Evolutionary conservation across 2,329 filamentous ascomycete genomes (phyloP).

Genomic region (Fusarium torreyae): DNA sequence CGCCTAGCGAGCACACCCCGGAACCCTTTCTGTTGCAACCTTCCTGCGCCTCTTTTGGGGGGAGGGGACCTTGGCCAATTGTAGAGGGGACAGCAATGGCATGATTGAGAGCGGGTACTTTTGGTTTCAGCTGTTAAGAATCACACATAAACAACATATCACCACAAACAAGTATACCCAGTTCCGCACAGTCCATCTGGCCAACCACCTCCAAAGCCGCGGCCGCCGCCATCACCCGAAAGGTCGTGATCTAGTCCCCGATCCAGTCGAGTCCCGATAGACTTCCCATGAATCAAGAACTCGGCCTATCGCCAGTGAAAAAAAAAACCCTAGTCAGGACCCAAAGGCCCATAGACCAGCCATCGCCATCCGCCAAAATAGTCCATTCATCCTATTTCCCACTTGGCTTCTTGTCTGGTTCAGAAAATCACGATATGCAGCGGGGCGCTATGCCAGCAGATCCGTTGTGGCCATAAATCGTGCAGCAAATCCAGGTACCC

Average conservation of each 20-base stretch:
- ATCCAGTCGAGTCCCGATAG: conserved; percentile 37
- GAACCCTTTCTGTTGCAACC: conserved; percentile 42
- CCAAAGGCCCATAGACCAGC: conserved; percentile 41
- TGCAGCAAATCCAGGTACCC: conserved; percentile 45
- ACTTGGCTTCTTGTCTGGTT: conserved; percentile 25
- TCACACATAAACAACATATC: background rate
- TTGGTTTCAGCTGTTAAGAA: conserved; percentile 24
- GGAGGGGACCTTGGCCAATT: conserved; percentile 40
- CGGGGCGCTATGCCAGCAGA: conserved; percentile 48
- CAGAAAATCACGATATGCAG: conserved; percentile 47
- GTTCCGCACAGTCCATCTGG: conserved; percentile 10
- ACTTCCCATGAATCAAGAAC: conserved; percentile 38
- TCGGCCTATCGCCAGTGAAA: conserved; percentile 34
- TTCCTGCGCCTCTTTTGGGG: conserved; percentile 43
- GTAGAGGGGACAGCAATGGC: conserved; percentile 9
- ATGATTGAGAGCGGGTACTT: conserved; percentile 3
- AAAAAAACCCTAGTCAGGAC: conserved; percentile 31
- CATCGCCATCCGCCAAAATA: conserved; percentile 39
- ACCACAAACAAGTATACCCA: conserved; percentile 37
- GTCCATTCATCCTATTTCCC: conserved; percentile 35
- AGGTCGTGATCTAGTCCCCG: conserved; percentile 33
- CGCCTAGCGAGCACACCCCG: conserved; percentile 34
- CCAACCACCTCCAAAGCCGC: conserved; percentile 39
- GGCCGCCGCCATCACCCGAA: conserved; percentile 35
- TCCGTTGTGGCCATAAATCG: conserved; percentile 47